phyloP scores from a whole-genome alignment of 1,284 basidiomycete genomes.

The Ceratobasidium sp. region DNA sequence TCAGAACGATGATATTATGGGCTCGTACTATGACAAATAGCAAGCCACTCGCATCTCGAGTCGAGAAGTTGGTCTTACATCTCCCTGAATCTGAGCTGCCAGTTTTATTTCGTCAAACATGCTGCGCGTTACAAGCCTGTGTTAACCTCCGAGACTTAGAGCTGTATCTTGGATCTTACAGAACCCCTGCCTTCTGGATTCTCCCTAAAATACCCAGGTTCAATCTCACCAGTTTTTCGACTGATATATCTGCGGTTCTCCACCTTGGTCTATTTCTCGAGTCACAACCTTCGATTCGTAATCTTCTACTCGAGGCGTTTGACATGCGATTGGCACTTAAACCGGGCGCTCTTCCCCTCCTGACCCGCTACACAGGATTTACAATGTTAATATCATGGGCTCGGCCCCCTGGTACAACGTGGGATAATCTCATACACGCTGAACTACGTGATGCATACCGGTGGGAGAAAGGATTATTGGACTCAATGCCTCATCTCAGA shows the following conservation, averaged over 20 bases:
- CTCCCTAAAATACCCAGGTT: slow-evolving; percentile 3
- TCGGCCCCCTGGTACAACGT: slow-evolving; percentile 18
- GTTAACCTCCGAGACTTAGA: slow-evolving; percentile 35
- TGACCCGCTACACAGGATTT: slow-evolving; percentile 18
- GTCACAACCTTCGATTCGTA: slow-evolving; percentile 37
- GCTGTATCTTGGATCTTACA: slow-evolving; percentile 21
- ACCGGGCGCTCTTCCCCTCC: slow-evolving; percentile 7
- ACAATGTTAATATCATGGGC: slow-evolving; percentile 21
- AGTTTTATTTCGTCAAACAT: slow-evolving; percentile 15
- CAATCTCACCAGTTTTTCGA: slow-evolving; percentile 12
- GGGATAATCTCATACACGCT: slow-evolving; percentile 33
- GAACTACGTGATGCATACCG: slow-evolving; percentile 40
- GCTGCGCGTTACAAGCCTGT: slow-evolving; percentile 14
- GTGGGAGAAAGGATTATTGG: slow-evolving; percentile 20
- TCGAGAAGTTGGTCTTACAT: slow-evolving; percentile 29
- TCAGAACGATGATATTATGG: slow-evolving; percentile 15
- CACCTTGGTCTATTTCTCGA: slow-evolving; percentile 26
- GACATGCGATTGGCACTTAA: slow-evolving; percentile 10
- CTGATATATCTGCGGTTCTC: slow-evolving; percentile 15
- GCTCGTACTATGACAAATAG: slow-evolving; percentile 16
- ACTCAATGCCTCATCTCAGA: slow-evolving; percentile 28
- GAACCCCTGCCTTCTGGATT: slow-evolving; percentile 6
- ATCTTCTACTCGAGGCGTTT: slow-evolving; percentile 21
- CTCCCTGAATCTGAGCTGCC: slow-evolving; percentile 33
- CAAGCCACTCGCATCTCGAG: background rate